Base-by-base conservation (phyloP, 164 flowering plant species). In the Liquidambar formosana region DNA sequence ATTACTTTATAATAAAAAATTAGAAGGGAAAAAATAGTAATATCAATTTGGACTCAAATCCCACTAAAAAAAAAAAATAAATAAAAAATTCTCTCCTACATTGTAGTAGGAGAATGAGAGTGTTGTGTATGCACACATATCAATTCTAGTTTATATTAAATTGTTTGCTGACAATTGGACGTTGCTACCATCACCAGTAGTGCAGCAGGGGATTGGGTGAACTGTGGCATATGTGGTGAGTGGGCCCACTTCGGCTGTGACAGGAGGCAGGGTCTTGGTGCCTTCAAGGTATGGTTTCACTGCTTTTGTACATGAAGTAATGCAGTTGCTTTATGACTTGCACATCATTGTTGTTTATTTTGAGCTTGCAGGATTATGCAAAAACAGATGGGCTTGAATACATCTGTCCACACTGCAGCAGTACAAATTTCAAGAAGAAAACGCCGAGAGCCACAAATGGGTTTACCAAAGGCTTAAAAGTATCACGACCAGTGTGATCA, bases 161-260 rank as follows among this genome's bases (percentile, higher is more conserved):
- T 2, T 33, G 6, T 2, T 33, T 63, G 46, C 66, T 63, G 52
- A 63, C 52, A 46, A 25, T 33, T 63, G 63, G 19, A 21, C 4
- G 48, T 21, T 16, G 25, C 33, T 43, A 22, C 46, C 19, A 4
- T 46, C 1, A 69, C n/a, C 96, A 95, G 99, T 91, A 90, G 98
- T 21, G 98, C 99, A 59, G 95, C 97, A 14, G 99, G 99, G 27
- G 99, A 96, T 65, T 96, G 99, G 99, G 99, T 96, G 65, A 96
- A 96, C 75, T 96, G 99, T 72, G 97, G 99, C 25, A 80, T 85
- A 28, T 96, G 99, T 56, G 99, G 97, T 0, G 98, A 96, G 80
- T 96, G 99, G 99, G 99, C 99, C 0, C 99, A 96, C 74, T 93
- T 96, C 76, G 99, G 99, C 27, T 96, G 99, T 51, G 99, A 68